phyloP scores from a whole-genome alignment of 202 grass and related monocot genomes.

The Zizania palustris region DNA sequence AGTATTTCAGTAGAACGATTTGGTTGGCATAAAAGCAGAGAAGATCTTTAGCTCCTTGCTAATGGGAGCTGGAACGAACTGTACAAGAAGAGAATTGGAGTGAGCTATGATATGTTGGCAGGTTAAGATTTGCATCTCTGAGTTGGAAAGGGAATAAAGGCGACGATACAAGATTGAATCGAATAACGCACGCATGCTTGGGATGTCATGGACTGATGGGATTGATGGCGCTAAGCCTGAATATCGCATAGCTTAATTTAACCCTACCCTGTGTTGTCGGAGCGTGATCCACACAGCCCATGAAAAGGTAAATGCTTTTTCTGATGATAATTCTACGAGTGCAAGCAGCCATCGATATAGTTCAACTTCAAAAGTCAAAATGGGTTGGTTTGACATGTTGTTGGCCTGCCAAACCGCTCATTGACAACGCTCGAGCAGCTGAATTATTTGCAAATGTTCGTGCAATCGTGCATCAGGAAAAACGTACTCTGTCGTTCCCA shows the following conservation, averaged over 20 bases:
- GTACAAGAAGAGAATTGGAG: slow-evolving; percentile 38
- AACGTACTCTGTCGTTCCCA: too few species aligned
- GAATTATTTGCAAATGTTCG: background rate
- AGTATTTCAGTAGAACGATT: background rate
- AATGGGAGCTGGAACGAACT: slow-evolving; percentile 22
- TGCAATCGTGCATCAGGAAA: background rate
- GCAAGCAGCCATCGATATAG: too few species aligned
- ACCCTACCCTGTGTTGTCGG: slow-evolving; percentile 13
- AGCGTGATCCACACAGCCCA: slow-evolving; percentile 1
- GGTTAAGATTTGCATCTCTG: slow-evolving; percentile 63
- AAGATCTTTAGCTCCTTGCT: slow-evolving; percentile 32
- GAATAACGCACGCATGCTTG: slow-evolving; percentile 43
- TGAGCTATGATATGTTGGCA: slow-evolving; percentile 25
- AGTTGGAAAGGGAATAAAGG: slow-evolving; percentile 50
- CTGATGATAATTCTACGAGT: background rate
- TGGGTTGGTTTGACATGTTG: background rate
- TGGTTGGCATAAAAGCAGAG: background rate
- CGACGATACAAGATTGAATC: slow-evolving; percentile 39
- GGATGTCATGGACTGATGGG: slow-evolving; percentile 29
- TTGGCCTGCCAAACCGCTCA: too few species aligned
- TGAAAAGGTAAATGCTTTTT: background rate
- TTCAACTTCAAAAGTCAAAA: too few species aligned
- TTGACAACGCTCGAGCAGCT: background rate
- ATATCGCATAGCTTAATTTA: slow-evolving; percentile 37
- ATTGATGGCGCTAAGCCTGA: slow-evolving; percentile 34